Percentiles rank a stretch among this genome's conserved stretches.
These are phyloP conservation scores for Fusarium pilosicola DNA, from an alignment of 2,329 filamentous ascomycete species.

Conservation along the genomic window DNA sequence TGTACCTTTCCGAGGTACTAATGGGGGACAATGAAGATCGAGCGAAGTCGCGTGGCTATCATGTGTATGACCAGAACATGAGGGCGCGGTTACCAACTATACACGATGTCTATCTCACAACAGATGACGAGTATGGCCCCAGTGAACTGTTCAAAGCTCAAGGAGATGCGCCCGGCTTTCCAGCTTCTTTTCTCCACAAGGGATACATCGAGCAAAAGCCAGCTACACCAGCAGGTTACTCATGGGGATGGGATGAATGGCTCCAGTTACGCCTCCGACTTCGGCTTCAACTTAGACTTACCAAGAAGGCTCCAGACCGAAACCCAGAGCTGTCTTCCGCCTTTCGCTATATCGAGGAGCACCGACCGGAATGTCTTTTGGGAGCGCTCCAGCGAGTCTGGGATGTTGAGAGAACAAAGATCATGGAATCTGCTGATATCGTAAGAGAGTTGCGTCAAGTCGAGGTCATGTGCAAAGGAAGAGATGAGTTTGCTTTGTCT, in stretches of 20 bases:
- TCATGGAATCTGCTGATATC: neutral
- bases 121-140: constrained; percentile 20
- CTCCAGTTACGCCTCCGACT: constrained; percentile 13
- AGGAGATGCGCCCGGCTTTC: neutral
- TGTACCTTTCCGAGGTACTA: constrained; percentile 30
- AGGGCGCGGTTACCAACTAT: neutral
- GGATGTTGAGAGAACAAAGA: neutral
- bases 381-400: constrained; percentile 16
- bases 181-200: constrained; percentile 8
- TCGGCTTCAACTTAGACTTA: constrained; percentile 4
- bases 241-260: constrained; percentile 28
- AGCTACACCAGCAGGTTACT: neutral
- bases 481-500: neutral
- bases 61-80: constrained; percentile 12
- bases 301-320: neutral
- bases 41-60: neutral
- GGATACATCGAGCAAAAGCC: constrained; percentile 15
- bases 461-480: constrained; percentile 22
- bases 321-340: neutral
- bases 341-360: constrained; percentile 19
- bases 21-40: neutral
- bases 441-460: constrained; percentile 7
- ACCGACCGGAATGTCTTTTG: constrained; percentile 6
- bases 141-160: constrained; percentile 2
- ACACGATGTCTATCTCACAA: constrained; percentile 23